phyloP scores from a whole-genome alignment of 768 basidiomycete species.

The Grammothele lineata region DNA sequence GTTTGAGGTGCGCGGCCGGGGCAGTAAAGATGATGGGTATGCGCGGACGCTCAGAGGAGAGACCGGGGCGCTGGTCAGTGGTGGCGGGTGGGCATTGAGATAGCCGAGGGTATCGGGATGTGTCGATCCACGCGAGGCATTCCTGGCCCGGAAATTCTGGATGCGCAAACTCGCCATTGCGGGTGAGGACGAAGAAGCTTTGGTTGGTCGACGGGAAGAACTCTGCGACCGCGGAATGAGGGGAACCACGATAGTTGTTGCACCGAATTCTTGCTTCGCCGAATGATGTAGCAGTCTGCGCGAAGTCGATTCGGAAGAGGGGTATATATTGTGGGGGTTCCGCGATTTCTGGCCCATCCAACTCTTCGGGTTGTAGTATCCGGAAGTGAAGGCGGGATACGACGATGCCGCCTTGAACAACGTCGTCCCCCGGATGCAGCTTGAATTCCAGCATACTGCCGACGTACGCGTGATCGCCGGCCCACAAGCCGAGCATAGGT shows the following conservation, averaged over 20 bases:
- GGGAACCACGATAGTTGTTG: no score
- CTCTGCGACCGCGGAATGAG: conserved; percentile 2
- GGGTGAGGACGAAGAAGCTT: conserved; percentile 12
- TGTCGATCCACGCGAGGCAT: conserved; percentile 2
- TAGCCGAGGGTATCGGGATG: conserved; percentile 9
- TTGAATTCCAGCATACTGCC: conserved; percentile 14
- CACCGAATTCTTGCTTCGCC: no score
- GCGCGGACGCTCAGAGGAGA: no score
- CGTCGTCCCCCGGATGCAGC: not conserved
- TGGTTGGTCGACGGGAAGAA: conserved; percentile 6
- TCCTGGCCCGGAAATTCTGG: conserved; percentile 11
- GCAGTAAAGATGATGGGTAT: conserved; percentile 7
- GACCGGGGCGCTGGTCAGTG: no score
- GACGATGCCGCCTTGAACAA: conserved; percentile 7
- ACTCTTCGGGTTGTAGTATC: conserved; percentile 12
- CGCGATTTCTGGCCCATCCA: conserved; percentile 5
- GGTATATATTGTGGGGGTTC: conserved; percentile 8
- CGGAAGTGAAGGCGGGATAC: conserved; percentile 12
- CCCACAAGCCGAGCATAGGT: conserved; percentile 17
- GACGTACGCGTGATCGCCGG: conserved; percentile 17
- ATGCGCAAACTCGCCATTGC: conserved; percentile 10
- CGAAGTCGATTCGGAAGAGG: conserved; percentile 9
- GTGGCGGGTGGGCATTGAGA: not conserved
- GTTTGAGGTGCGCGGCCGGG: not conserved
- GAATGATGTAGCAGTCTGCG: not conserved